These are phyloP conservation scores for Trametes polyzona DNA, from an alignment of 1,284 basidiomycete genomes.

Conservation along the genomic window DNA sequence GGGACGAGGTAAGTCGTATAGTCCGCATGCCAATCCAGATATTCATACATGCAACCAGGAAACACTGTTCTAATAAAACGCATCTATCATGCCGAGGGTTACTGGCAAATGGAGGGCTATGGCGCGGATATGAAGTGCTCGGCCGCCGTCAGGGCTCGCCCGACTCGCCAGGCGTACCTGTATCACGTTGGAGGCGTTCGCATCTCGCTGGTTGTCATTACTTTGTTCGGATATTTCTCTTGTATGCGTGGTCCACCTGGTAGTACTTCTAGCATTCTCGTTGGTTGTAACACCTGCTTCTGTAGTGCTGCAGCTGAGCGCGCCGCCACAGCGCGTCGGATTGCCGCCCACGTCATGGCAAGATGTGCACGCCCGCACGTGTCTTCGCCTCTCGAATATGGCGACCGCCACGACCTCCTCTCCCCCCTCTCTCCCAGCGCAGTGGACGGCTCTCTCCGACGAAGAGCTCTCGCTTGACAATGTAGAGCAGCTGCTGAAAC, in stretches of 20 bases:
- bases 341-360: slow-evolving; percentile 30
- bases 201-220: slow-evolving; percentile 8
- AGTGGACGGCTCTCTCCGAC: slow-evolving; percentile 62
- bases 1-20: slow-evolving; percentile 78
- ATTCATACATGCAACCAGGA: slow-evolving; percentile 48
- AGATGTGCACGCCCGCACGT: slow-evolving; percentile 30
- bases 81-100: background rate
- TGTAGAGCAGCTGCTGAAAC: slow-evolving; percentile 52
- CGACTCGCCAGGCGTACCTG: slow-evolving; percentile 19
- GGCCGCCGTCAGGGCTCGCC: slow-evolving; percentile 25
- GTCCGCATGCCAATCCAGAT: too few relatives aligned
- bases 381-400: slow-evolving; percentile 37
- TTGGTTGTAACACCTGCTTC: too few relatives aligned
- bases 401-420: slow-evolving; percentile 26
- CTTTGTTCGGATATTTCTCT: slow-evolving; percentile 4
- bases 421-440: slow-evolving; percentile 30
- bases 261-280: background rate
- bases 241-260: background rate
- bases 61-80: slow-evolving; percentile 62
- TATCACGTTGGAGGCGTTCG: slow-evolving; percentile 8
- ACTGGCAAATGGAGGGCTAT: slow-evolving; percentile 5
- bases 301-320: background rate
- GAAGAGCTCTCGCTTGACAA: slow-evolving; percentile 53
- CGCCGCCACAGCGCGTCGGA: background rate
- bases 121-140: slow-evolving; percentile 39